Percentiles rank a stretch among this genome's conserved stretches.
Conservation (phyloP, 2,329 filamentous ascomycete species). For the Colletotrichum tabaci region DNA sequence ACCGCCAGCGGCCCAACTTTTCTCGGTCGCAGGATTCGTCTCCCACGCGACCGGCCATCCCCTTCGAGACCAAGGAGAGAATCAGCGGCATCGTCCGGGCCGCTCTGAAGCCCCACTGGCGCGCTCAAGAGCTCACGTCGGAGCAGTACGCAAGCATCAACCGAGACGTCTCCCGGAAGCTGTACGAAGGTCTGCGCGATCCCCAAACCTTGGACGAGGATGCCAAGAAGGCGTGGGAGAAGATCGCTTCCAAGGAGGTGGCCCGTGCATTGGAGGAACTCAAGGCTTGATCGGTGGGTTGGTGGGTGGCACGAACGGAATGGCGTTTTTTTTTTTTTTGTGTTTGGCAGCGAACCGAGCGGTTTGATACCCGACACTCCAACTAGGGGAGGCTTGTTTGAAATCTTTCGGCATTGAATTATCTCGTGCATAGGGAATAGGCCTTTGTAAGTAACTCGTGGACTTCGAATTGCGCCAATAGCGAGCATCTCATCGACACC, state of each 20-base stretch:
- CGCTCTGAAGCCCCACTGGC: constrained; percentile 87
- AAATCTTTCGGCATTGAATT: constrained; percentile 22
- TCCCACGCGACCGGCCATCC: constrained; percentile 76
- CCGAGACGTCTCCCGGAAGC: constrained; percentile 85
- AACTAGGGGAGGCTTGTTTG: constrained; percentile 35
- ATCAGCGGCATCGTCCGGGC: constrained; percentile 90
- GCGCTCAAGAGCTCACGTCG: constrained; percentile 80
- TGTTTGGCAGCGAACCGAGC: constrained; percentile 42
- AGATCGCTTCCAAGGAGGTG: constrained; percentile 84
- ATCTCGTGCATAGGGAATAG: constrained; percentile 20
- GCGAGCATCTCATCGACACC: neutral
- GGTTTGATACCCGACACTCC: constrained; percentile 43
- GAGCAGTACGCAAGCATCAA: constrained; percentile 96
- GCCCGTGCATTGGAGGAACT: constrained; percentile 78
- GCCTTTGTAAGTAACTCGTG: constrained; percentile 23
- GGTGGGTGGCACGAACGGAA: constrained; percentile 22
- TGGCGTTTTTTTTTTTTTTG: constrained; percentile 38
- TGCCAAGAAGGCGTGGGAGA: constrained; percentile 80
- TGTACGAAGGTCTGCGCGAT: constrained; percentile 80
- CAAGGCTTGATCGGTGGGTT: constrained; percentile 25
- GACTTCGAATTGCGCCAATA: constrained; percentile 18
- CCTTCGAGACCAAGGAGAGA: constrained; percentile 87
- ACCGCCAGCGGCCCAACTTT: constrained; percentile 55
- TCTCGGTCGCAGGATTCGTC: constrained; percentile 74
- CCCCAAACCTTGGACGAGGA: constrained; percentile 74